These are phyloP conservation scores for Ceratocystis cubensis DNA, from an alignment of 2,329 filamentous ascomycete genomes.

Conservation along the genomic window DNA sequence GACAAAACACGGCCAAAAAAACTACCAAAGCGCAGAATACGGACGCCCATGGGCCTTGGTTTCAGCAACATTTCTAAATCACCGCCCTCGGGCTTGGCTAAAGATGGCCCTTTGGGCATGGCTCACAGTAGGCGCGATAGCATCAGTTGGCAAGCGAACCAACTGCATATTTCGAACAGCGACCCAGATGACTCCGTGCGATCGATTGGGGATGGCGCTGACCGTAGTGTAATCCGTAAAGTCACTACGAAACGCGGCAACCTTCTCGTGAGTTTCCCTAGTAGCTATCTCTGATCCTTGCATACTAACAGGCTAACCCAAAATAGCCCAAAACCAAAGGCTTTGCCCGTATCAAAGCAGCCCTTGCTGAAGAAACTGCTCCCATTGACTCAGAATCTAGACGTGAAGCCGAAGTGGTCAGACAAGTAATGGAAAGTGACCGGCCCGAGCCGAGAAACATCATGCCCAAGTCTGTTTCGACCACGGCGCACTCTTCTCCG, in stretches of 20 bases:
- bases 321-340: constrained; percentile 83
- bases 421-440: constrained; percentile 86
- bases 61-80: constrained; percentile 52
- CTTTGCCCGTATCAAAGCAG: constrained; percentile 84
- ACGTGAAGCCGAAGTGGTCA: constrained; percentile 87
- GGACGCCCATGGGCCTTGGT: constrained; percentile 38
- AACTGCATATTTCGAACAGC: constrained; percentile 68
- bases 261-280: constrained; percentile 52
- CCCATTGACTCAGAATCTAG: constrained; percentile 81
- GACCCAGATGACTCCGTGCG: constrained; percentile 52
- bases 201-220: constrained; percentile 54
- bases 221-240: constrained; percentile 66
- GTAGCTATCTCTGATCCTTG: neutral
- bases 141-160: constrained; percentile 79
- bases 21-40: constrained; percentile 47
- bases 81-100: constrained; percentile 45
- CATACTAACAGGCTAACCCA: constrained; percentile 25
- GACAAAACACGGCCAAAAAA: constrained; percentile 60
- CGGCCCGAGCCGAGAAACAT: constrained; percentile 41
- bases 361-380: constrained; percentile 73
- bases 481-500: constrained; percentile 56
- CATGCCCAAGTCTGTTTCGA: constrained; percentile 32
- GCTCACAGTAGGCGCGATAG: constrained; percentile 62
- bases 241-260: constrained; percentile 80
- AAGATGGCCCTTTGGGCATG: constrained; percentile 28